A percentile compares a stretch with the other conserved stretches of the same genome.
These are phyloP conservation scores for Cordyceps militaris DNA, from an alignment of 2,329 filamentous ascomycete genomes.

Conservation along the genomic window DNA sequence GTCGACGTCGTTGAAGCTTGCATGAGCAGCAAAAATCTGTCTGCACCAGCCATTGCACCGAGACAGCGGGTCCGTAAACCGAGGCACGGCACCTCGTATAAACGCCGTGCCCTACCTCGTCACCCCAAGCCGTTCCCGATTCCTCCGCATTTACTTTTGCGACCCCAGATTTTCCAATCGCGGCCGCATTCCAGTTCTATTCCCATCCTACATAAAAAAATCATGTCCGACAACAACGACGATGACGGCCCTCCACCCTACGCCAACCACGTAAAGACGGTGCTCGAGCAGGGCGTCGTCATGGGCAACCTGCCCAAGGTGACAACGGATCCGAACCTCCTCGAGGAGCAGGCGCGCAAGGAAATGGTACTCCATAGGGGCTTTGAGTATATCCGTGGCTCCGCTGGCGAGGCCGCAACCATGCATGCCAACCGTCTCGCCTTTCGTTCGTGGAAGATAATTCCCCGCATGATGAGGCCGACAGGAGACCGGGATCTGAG, in stretches of 20 bases:
- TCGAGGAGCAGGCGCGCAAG: slow-evolving; percentile 48
- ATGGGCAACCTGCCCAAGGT: slow-evolving; percentile 40
- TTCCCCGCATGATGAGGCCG: slow-evolving; percentile 44
- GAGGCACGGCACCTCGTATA: neutral
- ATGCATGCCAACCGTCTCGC: slow-evolving; percentile 53
- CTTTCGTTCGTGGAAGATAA: slow-evolving; percentile 45
- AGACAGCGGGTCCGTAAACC: neutral
- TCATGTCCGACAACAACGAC: slow-evolving; percentile 16
- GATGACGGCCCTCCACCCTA: slow-evolving; percentile 25
- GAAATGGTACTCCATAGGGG: slow-evolving; percentile 36
- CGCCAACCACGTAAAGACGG: slow-evolving; percentile 37
- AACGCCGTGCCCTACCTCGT: neutral
- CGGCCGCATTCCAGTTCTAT: neutral
- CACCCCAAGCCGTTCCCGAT: neutral
- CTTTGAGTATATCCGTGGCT: slow-evolving; percentile 56
- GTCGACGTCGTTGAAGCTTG: neutral
- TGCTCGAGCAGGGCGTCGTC: slow-evolving; percentile 47
- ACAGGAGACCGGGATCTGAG: slow-evolving; percentile 40
- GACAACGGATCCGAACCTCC: slow-evolving; percentile 51
- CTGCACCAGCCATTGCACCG: neutral
- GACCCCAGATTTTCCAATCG: neutral
- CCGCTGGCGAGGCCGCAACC: slow-evolving; percentile 54
- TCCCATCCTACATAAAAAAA: neutral
- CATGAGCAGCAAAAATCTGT: neutral
- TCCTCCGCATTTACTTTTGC: neutral